Evolutionary conservation across 345 rosid genomes (phyloP), one percentile per base, ranked within the genome.

Genomic region (Heritiera fomes): DNA sequence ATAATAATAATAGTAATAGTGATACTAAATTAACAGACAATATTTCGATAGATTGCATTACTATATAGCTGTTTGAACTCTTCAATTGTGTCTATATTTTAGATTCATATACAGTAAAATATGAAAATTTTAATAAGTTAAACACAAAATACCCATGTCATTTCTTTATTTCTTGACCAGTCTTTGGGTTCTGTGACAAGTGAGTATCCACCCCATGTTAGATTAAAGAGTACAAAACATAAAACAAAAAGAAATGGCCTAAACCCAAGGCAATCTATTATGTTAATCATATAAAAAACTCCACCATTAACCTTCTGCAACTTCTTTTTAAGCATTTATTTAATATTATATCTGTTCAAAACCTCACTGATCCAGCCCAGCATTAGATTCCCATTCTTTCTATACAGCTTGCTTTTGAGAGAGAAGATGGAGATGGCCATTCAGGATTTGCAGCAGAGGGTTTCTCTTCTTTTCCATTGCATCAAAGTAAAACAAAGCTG

Each of bases 311-410:
- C 82, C 45, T 76, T 77, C 83, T 77, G 55, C 88, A 73, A 43
- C 87, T 86, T 78, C 77, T 91, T 88, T 89, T 86, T 69, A 84
- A 84, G 82, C 84, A 80, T 87, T 88, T 80, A 49, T 79, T 76
- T 78, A 81, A 73, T 83, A 75, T 73, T 83, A 77, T 84, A 81
- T 85, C 58, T 76, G 69, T 76, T 77, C 75, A 68, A 82, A 82
- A 69, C 83, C 83, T 80, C 77, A 64, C 86, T 85, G 90, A 88
- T 89, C 93, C 91, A 88, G 85, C 90, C 86, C 88, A 82, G 79
- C 83, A 73, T 73, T 76, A 85, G 90, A 87, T 90, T 90, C 90
- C 87, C 53, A 49, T 49, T 43, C n/a, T 81, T 49, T 71, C 80
- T 68, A 83, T 77, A 82, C 87, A 87, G 80, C 89, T 88, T 80